phyloP scores from a whole-genome alignment of 2,329 filamentous ascomycete genomes.

The Monosporascus sp. region DNA sequence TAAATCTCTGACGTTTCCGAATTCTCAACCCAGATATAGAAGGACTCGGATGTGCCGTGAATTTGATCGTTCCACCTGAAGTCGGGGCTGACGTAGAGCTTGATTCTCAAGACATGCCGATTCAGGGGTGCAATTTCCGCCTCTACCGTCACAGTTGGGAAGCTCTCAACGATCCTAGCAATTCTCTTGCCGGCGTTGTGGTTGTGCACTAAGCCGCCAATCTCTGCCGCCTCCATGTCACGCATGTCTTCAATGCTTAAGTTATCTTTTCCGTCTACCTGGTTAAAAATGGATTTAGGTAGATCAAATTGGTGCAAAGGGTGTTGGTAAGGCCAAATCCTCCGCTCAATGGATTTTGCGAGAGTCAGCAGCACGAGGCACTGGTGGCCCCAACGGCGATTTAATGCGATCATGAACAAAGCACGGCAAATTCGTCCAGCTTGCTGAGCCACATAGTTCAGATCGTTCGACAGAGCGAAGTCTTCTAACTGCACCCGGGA shows the following conservation, averaged over 20 bases:
- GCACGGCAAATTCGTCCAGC: conserved; percentile 90
- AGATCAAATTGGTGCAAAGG: conserved; percentile 94
- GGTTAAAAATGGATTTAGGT: conserved; percentile 73
- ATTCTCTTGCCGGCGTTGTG: conserved; percentile 80
- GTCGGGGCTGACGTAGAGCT: conserved; percentile 78
- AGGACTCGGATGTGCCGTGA: conserved; percentile 91
- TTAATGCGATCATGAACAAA: conserved; percentile 95
- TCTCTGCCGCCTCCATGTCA: conserved; percentile 90
- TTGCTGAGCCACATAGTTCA: conserved; percentile 93
- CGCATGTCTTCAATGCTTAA: conserved; percentile 76
- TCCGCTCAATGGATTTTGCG: conserved; percentile 95
- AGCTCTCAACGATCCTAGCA: conserved; percentile 76
- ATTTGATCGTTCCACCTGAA: conserved; percentile 93
- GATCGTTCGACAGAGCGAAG: conserved; percentile 87
- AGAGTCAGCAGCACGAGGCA: conserved; percentile 86
- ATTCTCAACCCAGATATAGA: conserved; percentile 99
- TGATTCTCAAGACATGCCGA: conserved; percentile 87
- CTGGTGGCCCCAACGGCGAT: conserved; percentile 91
- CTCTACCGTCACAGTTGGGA: conserved; percentile 86
- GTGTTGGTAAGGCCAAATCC: conserved; percentile 92
- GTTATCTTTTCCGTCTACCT: conserved; percentile 75
- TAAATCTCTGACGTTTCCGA: conserved; percentile 97
- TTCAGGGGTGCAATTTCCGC: conserved; percentile 95
- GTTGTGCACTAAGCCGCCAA: conserved; percentile 88
- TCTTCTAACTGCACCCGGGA: conserved; percentile 84